Base-by-base conservation (phyloP, 2,329 filamentous ascomycete genomes). In the Colletotrichum spinosum region DNA sequence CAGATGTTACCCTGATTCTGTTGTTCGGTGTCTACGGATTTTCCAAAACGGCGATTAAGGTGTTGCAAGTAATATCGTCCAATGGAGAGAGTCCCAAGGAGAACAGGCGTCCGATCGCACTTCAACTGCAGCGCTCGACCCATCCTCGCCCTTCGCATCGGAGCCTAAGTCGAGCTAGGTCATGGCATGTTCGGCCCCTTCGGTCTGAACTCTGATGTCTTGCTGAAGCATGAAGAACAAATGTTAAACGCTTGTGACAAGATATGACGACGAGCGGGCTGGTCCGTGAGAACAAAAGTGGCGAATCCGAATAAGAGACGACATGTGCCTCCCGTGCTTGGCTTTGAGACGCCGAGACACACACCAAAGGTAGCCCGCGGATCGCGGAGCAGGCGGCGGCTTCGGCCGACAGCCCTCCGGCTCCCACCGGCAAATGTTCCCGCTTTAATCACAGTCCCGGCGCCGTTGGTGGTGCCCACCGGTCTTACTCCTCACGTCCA, bases 181-280 rank as follows among this genome's bases (percentile, higher is more conserved):
- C 52, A 62, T 46, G 62, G 62, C 58, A 38, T 39, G 51, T 49
- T 52, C 53, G 48, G 45, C 12, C 25, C 25, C 15, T 62, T 57
- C 59, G 39, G 52, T 62, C 58, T 65, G 62, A 65, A 65, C 62
- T 62, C 49, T 62, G 55, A 25, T 34, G 46, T 62, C 42, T 42
- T 15, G 17, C n/a, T 42, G 42, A 56, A 52, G 62, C 56, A 51
- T 60, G 55, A 60, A 11, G 42, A 15, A 49, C 12, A 64, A 60
- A 53, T 33, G 12, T 7, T 45, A 38, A 13, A 50, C 17, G 60
- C 57, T 46, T 50, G 51, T 55, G 61, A 60, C 57, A 52, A n/a
- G 56, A 44, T n/a, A 38, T 52, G 45, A 65, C 37, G 52, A 49
- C 42, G 39, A 35, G 52, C 46, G 46, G 62, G 25, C 59, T 56